A percentile compares a stretch with the other conserved stretches of the same genome.
Conservation (phyloP, 176 grass and related monocot species). For the Stipa capillata region DNA sequence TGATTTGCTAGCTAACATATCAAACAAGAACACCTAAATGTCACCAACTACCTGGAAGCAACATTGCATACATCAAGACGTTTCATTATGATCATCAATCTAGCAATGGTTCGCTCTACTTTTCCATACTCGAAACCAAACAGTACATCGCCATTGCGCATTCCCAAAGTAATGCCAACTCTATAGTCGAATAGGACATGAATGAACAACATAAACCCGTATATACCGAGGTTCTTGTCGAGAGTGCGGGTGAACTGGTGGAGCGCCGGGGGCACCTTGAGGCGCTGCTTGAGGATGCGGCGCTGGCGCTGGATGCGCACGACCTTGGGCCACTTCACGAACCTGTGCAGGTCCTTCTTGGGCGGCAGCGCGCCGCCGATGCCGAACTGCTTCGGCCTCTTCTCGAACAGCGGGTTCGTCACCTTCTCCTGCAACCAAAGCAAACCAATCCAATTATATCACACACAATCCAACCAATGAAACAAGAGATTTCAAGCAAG, state of each 20-base stretch:
- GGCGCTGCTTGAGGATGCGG: conserved; percentile 91
- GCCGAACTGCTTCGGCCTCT: conserved; percentile 87
- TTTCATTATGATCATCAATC: neutral
- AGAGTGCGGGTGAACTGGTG: conserved; percentile 96
- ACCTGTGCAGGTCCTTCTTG: conserved; percentile 75
- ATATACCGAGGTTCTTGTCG: conserved; percentile 82
- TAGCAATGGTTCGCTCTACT: neutral
- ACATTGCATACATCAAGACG: neutral
- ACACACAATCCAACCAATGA: neutral
- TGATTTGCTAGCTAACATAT: too few relatives aligned
- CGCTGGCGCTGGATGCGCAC: conserved; percentile 84
- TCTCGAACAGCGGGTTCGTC: conserved; percentile 79
- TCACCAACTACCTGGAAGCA: too few relatives aligned
- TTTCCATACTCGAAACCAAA: neutral
- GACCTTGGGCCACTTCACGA: conserved; percentile 96
- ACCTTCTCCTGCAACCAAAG: conserved; percentile 49
- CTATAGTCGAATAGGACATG: neutral
- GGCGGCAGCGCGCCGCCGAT: conserved; percentile 75
- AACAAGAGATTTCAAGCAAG: neutral
- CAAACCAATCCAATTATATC: neutral
- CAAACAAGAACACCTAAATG: too few relatives aligned
- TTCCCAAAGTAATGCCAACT: neutral
- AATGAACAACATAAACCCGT: neutral
- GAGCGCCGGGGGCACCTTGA: conserved; percentile 79
- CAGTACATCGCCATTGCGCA: neutral